Conservation (phyloP, 805 yeast species). For the Kodamaea kaohsiungensis region DNA sequence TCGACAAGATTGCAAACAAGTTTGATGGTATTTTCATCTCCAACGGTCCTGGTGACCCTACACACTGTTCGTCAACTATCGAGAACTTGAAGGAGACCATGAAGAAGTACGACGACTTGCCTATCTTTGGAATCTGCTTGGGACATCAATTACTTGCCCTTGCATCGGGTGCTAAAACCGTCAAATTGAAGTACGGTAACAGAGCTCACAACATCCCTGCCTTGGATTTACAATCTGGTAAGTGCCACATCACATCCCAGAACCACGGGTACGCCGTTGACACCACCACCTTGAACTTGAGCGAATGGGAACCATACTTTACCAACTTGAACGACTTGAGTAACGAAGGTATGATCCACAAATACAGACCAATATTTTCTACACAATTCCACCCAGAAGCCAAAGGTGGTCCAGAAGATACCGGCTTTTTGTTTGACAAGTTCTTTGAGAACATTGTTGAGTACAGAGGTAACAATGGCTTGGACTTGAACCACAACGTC, state of each 20-base stretch:
- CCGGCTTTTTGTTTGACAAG: constrained; percentile 86
- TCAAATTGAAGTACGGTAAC: constrained; percentile 95
- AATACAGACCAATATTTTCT: constrained; percentile 83
- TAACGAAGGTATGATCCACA: constrained; percentile 97
- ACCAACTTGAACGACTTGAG: constrained; percentile 93
- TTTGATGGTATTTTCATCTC: constrained; percentile 95
- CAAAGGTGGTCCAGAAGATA: constrained; percentile 97
- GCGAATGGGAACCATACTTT: constrained; percentile 81
- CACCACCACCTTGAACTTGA: constrained; percentile 66
- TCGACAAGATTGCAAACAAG: constrained; percentile 84
- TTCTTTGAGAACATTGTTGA: constrained; percentile 69
- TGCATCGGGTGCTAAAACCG: constrained; percentile 91
- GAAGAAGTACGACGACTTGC: constrained; percentile 62
- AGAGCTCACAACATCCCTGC: constrained; percentile 99
- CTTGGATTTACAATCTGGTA: constrained; percentile 82
- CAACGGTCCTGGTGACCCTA: constrained; percentile 98
- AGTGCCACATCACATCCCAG: constrained; percentile 97
- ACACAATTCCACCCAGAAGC: constrained; percentile 99
- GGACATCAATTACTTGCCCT: constrained; percentile 97
- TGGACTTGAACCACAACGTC: constrained; percentile 42
- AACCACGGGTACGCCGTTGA: constrained; percentile 99
- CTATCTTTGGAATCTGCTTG: constrained; percentile 95
- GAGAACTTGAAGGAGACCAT: constrained; percentile 71
- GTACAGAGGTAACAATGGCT: constrained; percentile 44
- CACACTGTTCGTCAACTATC: constrained; percentile 81